These are phyloP conservation scores for Nemania serpens DNA, from an alignment of 2,329 filamentous ascomycete genomes.

Conservation along the genomic window DNA sequence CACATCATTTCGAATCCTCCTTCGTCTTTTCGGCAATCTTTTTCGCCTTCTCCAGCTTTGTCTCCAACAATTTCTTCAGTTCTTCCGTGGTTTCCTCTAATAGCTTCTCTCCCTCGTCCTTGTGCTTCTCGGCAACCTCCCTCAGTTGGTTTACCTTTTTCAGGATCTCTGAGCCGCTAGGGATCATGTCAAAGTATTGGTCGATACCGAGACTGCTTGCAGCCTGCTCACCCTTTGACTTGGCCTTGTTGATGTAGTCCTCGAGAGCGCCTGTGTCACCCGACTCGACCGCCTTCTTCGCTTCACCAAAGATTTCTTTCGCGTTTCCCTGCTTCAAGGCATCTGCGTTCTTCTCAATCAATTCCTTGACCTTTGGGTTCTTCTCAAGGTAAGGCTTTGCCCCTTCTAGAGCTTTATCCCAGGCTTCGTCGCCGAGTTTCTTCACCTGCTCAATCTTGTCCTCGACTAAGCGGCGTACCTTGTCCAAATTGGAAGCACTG, in stretches of 20 bases:
- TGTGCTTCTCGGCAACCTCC: slow-evolving; percentile 69
- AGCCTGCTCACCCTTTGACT: slow-evolving; percentile 51
- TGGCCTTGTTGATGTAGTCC: slow-evolving; percentile 66
- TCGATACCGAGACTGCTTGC: slow-evolving; percentile 55
- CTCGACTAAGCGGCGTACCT: slow-evolving; percentile 65
- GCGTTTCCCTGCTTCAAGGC: slow-evolving; percentile 69
- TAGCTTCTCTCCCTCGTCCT: slow-evolving; percentile 70
- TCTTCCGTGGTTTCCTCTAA: slow-evolving; percentile 71
- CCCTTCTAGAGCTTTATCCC: slow-evolving; percentile 72
- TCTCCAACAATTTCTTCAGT: slow-evolving; percentile 66
- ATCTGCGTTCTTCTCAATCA: slow-evolving; percentile 73
- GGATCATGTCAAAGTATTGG: slow-evolving; percentile 68
- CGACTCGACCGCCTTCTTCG: slow-evolving; percentile 64
- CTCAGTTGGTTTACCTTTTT: slow-evolving; percentile 68
- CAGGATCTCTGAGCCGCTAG: slow-evolving; percentile 66
- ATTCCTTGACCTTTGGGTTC: slow-evolving; percentile 74
- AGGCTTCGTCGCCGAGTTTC: slow-evolving; percentile 72
- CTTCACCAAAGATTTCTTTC: slow-evolving; percentile 65
- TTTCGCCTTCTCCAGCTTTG: slow-evolving; percentile 60
- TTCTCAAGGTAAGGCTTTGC: slow-evolving; percentile 75
- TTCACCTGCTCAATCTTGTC: slow-evolving; percentile 71
- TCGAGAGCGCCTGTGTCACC: slow-evolving; percentile 64
- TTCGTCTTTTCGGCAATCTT: slow-evolving; percentile 62
- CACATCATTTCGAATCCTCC: slow-evolving; percentile 49
- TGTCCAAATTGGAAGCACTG: slow-evolving; percentile 55